Conservation (phyloP, 345 rosid genomes). For the Raphanus sativus region DNA sequence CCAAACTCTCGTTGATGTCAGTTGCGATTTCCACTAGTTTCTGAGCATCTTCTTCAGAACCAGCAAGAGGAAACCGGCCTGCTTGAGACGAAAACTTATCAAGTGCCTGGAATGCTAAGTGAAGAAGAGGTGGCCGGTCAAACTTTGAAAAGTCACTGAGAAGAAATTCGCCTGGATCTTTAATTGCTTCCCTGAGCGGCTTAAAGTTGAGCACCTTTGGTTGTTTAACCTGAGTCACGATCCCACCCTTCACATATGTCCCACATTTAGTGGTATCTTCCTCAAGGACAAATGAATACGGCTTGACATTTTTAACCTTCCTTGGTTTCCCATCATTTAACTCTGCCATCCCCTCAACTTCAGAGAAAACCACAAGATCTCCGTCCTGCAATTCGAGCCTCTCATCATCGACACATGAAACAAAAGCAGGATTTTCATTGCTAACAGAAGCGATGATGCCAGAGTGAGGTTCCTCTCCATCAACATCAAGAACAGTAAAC, state of each 20-base stretch:
- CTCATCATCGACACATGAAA: constrained; percentile 71
- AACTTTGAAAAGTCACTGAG: constrained; percentile 73
- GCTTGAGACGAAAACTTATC: constrained; percentile 51
- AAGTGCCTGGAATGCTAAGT: constrained; percentile 70
- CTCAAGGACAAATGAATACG: constrained; percentile 71
- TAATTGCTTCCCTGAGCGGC: constrained; percentile 57
- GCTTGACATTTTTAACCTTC: constrained; percentile 65
- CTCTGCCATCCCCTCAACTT: constrained; percentile 65
- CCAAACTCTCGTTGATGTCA: constrained; percentile 55
- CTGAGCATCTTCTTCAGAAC: constrained; percentile 86
- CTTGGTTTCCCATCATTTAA: constrained; percentile 88
- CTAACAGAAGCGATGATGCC: constrained; percentile 71
- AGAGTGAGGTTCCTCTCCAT: constrained; percentile 70
- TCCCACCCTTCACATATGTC: constrained; percentile 75
- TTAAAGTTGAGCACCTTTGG: constrained; percentile 60
- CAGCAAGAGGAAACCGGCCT: constrained; percentile 66
- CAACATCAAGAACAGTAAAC: constrained; percentile 68
- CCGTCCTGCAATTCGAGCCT: constrained; percentile 74
- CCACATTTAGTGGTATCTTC: constrained; percentile 68
- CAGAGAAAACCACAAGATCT: constrained; percentile 65
- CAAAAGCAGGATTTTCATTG: constrained; percentile 58
- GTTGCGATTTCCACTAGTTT: constrained; percentile 55
- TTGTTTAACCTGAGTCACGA: constrained; percentile 72
- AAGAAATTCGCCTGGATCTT: constrained; percentile 69
- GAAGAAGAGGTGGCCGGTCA: constrained; percentile 68